Percentiles rank a stretch among this genome's conserved stretches.
These are phyloP conservation scores for Intubia oerlemansii DNA, from an alignment of 2,329 filamentous ascomycete genomes.

Conservation along the genomic window DNA sequence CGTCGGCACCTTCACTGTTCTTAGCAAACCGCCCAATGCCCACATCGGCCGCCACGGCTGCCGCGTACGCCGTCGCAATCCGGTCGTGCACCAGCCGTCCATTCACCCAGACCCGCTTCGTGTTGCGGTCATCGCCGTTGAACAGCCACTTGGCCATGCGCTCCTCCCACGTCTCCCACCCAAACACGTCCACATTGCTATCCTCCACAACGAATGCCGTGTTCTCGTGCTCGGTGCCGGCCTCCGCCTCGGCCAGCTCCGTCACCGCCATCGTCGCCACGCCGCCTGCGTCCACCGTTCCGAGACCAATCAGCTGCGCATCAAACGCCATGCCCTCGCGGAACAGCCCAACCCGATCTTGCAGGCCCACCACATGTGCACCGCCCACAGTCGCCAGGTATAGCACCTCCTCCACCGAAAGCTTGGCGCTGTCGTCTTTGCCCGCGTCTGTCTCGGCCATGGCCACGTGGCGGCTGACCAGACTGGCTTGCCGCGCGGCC, in stretches of 20 bases:
- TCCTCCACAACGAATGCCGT: no score
- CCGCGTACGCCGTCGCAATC: background rate
- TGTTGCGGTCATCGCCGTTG: constrained; percentile 83
- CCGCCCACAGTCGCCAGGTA: constrained; percentile 80
- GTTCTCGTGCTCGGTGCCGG: background rate
- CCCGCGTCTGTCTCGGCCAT: constrained; percentile 21
- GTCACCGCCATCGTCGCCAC: constrained; percentile 7
- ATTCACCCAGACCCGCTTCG: constrained; percentile 70
- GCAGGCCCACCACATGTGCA: constrained; percentile 58
- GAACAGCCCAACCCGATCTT: constrained; percentile 54
- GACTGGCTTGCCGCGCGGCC: constrained; percentile 57
- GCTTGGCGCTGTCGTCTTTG: constrained; percentile 29
- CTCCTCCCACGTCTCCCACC: constrained; percentile 77
- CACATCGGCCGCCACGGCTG: no score
- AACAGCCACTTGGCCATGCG: constrained; percentile 86
- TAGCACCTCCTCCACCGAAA: constrained; percentile 70
- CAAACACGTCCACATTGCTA: constrained; percentile 71
- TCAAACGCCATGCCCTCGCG: constrained; percentile 80
- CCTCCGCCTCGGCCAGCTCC: constrained; percentile 1
- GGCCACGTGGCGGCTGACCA: constrained; percentile 54
- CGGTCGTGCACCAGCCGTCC: constrained; percentile 56
- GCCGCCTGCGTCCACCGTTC: constrained; percentile 21
- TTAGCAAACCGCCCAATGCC: no score
- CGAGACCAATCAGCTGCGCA: constrained; percentile 59
- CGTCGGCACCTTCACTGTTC: no score